Conservation (phyloP, 176 grass and related monocot genomes). For the Elaeis guineensis region DNA sequence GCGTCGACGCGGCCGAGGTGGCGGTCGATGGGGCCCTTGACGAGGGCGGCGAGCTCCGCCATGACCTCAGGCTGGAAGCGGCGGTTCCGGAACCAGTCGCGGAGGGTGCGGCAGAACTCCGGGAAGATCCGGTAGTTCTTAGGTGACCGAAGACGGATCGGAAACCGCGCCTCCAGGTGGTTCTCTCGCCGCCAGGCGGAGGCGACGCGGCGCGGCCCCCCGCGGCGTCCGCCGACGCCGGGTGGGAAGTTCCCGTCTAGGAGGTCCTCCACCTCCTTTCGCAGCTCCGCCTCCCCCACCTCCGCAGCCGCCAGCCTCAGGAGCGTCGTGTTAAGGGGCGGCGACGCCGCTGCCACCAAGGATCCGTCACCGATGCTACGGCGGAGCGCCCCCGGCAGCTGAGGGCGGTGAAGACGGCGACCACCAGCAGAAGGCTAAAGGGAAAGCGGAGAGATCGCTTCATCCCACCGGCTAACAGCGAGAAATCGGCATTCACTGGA, state of each 20-base stretch:
- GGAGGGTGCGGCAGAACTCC: constrained; percentile 13
- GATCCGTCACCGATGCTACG: constrained; percentile 9
- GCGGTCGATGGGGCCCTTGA: constrained; percentile 65
- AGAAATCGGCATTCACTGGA: too few relatives aligned
- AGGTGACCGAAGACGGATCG: constrained; percentile 1
- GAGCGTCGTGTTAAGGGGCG: constrained; percentile 25
- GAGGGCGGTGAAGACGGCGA: constrained; percentile 25
- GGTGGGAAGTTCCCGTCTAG: constrained; percentile 55
- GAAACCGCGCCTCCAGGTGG: constrained; percentile 5
- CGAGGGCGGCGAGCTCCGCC: constrained; percentile 47
- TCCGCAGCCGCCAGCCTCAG: constrained; percentile 38
- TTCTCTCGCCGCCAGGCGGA: constrained; percentile 22
- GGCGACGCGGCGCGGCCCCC: too few relatives aligned
- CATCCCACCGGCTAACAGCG: constrained; percentile 7
- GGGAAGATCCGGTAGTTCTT: constrained; percentile 14
- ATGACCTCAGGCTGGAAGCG: constrained; percentile 54
- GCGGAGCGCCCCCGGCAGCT: constrained; percentile 10
- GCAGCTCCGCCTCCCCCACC: constrained; percentile 32
- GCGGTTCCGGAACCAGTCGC: constrained; percentile 37
- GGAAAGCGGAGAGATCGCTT: constrained; percentile 31
- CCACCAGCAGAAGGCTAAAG: constrained; percentile 17
- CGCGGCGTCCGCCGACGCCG: constrained; percentile 17
- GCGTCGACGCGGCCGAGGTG: neutral
- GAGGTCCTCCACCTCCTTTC: constrained; percentile 54
- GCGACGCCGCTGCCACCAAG: neutral